Percentiles rank a stretch among this genome's conserved stretches.
phyloP scores from a whole-genome alignment of 768 basidiomycete genomes.

The Phaffia tasmanica region DNA sequence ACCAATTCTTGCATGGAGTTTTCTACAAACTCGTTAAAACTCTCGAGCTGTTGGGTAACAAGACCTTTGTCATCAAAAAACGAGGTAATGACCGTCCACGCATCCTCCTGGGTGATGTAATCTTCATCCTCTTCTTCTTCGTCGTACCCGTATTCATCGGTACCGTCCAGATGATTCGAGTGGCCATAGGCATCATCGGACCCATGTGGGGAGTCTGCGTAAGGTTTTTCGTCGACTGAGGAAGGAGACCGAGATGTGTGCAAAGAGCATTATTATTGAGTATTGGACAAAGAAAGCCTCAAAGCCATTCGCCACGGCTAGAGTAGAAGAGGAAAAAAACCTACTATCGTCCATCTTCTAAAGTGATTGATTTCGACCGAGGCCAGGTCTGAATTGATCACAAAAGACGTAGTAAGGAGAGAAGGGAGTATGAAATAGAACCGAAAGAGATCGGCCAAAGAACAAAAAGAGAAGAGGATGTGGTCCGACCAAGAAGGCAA shows the following conservation, averaged over 20 bases:
- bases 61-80: slow-evolving; percentile 97
- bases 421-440: too few relatives aligned
- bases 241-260: too few relatives aligned
- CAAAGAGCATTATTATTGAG: too few relatives aligned
- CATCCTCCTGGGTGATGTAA: slow-evolving; percentile 32
- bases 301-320: too few relatives aligned
- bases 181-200: background rate
- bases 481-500: too few relatives aligned
- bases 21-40: slow-evolving; percentile 97
- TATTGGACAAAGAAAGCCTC: too few relatives aligned
- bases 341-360: slow-evolving; percentile 6
- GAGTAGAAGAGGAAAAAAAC: background rate
- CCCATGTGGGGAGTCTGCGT: background rate
- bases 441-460: too few relatives aligned
- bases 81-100: slow-evolving; percentile 66
- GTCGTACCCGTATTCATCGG: slow-evolving; percentile 5
- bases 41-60: slow-evolving; percentile 93
- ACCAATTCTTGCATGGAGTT: slow-evolving; percentile 99
- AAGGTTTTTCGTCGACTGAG: too few relatives aligned
- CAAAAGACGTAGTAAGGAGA: too few relatives aligned
- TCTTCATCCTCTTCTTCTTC: slow-evolving; percentile 20
- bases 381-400: too few relatives aligned
- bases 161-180: slow-evolving; percentile 3
- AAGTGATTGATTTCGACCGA: too few relatives aligned
- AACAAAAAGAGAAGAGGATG: too few relatives aligned